Evolutionary conservation across 371 early-diverging fungal species (phyloP).

Genomic region (Saksenaea oblongispora): DNA sequence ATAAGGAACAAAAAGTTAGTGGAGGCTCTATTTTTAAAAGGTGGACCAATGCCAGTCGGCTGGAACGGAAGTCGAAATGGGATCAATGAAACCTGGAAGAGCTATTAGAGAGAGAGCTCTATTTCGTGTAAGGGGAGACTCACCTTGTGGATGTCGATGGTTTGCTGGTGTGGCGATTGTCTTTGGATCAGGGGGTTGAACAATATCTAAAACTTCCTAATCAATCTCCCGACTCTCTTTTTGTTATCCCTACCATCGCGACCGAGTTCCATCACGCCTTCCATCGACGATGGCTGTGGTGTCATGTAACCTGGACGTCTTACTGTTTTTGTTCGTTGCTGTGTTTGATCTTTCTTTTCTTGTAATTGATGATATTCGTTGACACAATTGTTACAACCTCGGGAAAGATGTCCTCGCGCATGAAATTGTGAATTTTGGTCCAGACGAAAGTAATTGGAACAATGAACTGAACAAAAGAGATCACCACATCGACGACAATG

Average conservation of each 20-base stretch:
- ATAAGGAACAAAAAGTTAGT: too few species aligned
- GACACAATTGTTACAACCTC: conserved; percentile 48
- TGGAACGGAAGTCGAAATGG: conserved; percentile 19
- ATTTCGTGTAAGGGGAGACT: neutral
- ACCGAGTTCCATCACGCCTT: conserved; percentile 50
- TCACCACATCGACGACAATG: conserved; percentile 56
- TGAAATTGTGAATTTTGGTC: conserved; percentile 46
- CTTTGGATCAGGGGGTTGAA: conserved; percentile 21
- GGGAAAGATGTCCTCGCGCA: conserved; percentile 34
- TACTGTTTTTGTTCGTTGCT: conserved; percentile 8
- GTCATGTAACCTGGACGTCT: conserved; percentile 48
- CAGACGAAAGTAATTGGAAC: conserved; percentile 49
- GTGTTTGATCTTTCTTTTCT: conserved; percentile 15
- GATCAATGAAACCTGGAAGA: conserved; percentile 14
- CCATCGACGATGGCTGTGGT: conserved; percentile 51
- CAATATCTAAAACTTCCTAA: conserved; percentile 33
- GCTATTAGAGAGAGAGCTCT: neutral
- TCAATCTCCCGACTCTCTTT: neutral
- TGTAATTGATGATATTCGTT: conserved; percentile 35
- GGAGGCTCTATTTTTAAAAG: conserved; percentile 8
- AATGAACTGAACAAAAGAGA: conserved; percentile 50
- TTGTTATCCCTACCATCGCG: conserved; percentile 41
- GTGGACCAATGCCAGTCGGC: conserved; percentile 25
- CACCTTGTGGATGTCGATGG: conserved; percentile 7
- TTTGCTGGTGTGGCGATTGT: conserved; percentile 8